Conservation (phyloP, 129 eudicot species). For the Lonicera japonica region DNA sequence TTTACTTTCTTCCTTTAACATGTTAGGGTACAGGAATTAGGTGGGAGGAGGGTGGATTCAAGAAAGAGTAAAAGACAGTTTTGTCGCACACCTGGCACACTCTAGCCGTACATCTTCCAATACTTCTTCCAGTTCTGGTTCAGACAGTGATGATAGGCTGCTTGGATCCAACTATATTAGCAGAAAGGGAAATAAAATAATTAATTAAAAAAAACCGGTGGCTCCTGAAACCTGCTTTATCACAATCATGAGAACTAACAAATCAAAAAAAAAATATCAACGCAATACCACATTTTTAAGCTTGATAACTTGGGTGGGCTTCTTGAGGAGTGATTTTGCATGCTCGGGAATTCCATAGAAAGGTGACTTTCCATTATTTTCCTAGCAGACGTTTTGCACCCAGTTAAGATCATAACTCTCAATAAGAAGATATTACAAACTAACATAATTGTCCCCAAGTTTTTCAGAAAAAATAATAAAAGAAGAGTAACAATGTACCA, state of each 20-base stretch:
- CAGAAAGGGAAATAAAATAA: not conserved
- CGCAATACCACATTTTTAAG: conserved; percentile 69
- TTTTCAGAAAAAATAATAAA: not conserved
- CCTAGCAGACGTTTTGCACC: conserved; percentile 35
- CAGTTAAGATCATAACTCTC: conserved; percentile 4
- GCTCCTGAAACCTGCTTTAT: not conserved
- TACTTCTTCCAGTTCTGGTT: conserved; percentile 63
- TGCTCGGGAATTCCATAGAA: conserved; percentile 77
- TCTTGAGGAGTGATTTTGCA: conserved; percentile 72
- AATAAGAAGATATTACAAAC: conserved; percentile 8
- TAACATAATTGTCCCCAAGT: too few relatives aligned
- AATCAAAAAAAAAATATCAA: not conserved
- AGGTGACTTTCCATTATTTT: conserved; percentile 38
- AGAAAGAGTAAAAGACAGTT: not conserved
- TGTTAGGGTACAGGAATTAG: not conserved
- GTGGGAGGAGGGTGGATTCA: not conserved
- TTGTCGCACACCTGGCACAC: conserved; percentile 63
- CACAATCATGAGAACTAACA: not conserved
- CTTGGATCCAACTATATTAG: conserved; percentile 50
- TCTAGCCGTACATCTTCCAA: conserved; percentile 82
- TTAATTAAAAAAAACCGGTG: not conserved
- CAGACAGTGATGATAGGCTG: conserved; percentile 48
- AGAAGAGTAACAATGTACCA: conserved; percentile 33
- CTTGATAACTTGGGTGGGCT: conserved; percentile 71
- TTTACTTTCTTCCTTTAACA: too few relatives aligned